phyloP scores from a whole-genome alignment of 331 rosid species.

The Dryas integrifolia region DNA sequence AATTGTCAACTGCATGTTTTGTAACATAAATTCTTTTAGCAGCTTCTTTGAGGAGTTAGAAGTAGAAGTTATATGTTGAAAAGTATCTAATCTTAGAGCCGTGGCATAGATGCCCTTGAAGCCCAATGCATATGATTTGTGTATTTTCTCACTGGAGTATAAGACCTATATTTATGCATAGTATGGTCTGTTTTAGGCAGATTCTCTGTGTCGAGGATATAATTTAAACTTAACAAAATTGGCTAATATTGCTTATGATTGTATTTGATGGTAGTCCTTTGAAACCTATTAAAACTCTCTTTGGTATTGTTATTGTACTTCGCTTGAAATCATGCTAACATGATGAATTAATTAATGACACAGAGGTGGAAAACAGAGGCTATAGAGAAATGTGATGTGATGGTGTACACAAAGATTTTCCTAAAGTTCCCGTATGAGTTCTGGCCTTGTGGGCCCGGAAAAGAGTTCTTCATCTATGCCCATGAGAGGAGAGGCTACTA shows the following conservation, averaged over 20 bases:
- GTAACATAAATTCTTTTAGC: neutral
- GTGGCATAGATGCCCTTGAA: neutral
- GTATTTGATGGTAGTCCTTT: neutral
- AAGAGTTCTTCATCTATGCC: conserved; percentile 96
- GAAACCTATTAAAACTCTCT: neutral
- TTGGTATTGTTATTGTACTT: neutral
- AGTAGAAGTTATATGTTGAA: neutral
- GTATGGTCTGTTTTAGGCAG: neutral
- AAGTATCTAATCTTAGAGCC: neutral
- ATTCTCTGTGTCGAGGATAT: neutral
- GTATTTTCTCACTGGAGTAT: neutral
- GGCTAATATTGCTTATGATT: neutral
- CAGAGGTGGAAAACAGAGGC: conserved; percentile 95
- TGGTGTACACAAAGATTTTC: conserved; percentile 88
- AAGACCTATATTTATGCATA: neutral
- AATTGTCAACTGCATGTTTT: neutral
- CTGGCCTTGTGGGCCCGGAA: conserved; percentile 90
- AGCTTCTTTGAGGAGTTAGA: neutral
- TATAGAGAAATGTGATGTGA: conserved; percentile 77
- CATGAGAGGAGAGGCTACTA: conserved; percentile 92
- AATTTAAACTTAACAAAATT: neutral
- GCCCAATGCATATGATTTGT: neutral
- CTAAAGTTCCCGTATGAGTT: conserved; percentile 82
- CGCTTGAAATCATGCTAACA: conserved; percentile 5
- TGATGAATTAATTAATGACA: conserved; percentile 38